Evolutionary conservation across 306 rosid genomes (phyloP), one percentile per base, ranked within the genome.

Genomic region (Cercis canadensis): DNA sequence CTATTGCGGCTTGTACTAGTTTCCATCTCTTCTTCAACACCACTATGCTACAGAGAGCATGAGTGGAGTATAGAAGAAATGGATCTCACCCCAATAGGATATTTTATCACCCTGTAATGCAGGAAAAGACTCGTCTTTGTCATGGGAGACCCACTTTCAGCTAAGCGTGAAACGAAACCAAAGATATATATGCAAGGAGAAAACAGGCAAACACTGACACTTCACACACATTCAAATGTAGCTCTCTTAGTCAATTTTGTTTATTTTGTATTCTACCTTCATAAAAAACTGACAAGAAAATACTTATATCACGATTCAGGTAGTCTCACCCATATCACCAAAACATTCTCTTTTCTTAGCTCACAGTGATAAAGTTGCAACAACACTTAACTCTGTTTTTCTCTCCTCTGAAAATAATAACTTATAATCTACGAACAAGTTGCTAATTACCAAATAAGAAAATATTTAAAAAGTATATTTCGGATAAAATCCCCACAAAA

Each of bases 1-100:
- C 67, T 59, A 2, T 32, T 52, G 65, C 51, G 75, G 73, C 40
- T 65, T 52, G 66, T 74, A 19, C 68, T 70, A 6, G 11, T 78
- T 67, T 88, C 95, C 97, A 90, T 90, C 57, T 61, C 62, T 58
- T 53, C 72, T 77, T 74, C 84, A 66, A 51, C 67, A 36, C 41
- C 17, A 33, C 61, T 58, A 68, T 80, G 44, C 74, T 31, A 50
- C 74, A 68, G 37, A 68, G 43, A 36, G 60, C 82, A 72, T 24
- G 70, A 65, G 49, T 56, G 51, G 41, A 59, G 62, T 67, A 67
- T 41, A 16, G 59, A 69, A 57, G 64, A 79, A 62, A 61, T 29
- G 61, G 36, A 52, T 11, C 41, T 65, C 77, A 73, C 39, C 7
- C 70, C 51, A 53, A 53, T n/a, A 63, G 32, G 31, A 37, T 53